Evolutionary conservation across 768 basidiomycete species (phyloP).

Genomic region (Phlebiopsis gigantea): DNA sequence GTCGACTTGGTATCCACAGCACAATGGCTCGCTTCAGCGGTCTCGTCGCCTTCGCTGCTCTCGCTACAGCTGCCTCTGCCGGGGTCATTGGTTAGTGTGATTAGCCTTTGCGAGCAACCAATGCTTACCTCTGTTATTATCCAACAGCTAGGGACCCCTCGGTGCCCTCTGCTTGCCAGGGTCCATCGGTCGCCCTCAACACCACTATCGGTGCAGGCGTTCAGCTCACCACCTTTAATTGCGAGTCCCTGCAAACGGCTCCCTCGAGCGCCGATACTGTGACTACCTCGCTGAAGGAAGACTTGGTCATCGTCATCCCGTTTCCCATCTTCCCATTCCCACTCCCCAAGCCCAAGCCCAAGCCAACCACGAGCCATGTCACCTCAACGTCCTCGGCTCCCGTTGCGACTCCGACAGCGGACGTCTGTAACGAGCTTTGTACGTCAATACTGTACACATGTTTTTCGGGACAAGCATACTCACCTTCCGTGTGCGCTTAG

Average conservation of each 20-base stretch:
- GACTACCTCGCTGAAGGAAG: not conserved
- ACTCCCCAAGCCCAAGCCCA: not conserved
- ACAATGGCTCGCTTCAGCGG: not conserved
- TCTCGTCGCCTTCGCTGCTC: not conserved
- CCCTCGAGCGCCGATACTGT: not conserved
- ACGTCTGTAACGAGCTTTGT: constrained; percentile 19
- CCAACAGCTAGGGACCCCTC: not conserved
- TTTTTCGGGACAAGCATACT: not conserved
- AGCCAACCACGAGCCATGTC: not conserved
- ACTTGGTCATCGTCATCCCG: not conserved
- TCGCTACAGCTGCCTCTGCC: not conserved
- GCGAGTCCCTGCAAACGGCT: not conserved
- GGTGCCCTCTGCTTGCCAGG: not conserved
- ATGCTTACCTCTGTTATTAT: not conserved
- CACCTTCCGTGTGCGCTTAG: not conserved
- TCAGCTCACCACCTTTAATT: not conserved
- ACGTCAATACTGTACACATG: not conserved
- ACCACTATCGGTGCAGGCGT: not conserved
- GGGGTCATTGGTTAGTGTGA: not conserved
- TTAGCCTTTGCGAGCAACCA: not conserved
- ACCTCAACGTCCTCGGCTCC: constrained; percentile 6
- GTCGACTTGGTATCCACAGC: not conserved
- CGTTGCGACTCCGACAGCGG: constrained; percentile 6
- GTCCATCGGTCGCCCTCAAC: not conserved
- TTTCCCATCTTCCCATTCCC: not conserved